Base-by-base conservation (phyloP, 257 asterid species). In the Echites panduratus region DNA sequence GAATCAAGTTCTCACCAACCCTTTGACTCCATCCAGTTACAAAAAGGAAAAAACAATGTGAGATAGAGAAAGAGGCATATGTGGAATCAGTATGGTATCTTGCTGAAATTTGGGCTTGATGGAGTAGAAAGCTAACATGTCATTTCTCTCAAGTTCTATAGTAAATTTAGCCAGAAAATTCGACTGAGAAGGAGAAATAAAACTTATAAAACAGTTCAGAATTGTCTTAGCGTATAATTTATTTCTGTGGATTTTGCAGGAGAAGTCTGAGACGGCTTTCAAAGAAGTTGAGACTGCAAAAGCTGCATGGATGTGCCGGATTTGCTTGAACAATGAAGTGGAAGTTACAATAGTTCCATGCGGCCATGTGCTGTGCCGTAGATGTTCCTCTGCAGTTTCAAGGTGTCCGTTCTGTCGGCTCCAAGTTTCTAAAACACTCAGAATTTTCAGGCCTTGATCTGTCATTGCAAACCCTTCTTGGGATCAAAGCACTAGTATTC, bases 231-330 rank as follows among this genome's bases (percentile, higher is more conserved):
- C n/a, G n/a, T 62, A 8, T 12, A 6, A 32, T 16, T 19, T 53
- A 62, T 38, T 44, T 40, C 41, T 68, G 6, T 8, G 79, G 59
- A 73, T 75, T 74, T 47, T 81, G 83, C 90, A 93, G 98, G 98
- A 93, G 72, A 93, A 84, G 79, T 87, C 70, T 20, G 97, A 93
- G 38, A 79, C 81, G 78, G 98, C 97, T 70, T 77, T 83, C 5
- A 93, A 89, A 85, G 98, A 93, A 85, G 97, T 97, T n/a, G 98
- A 93, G 53, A 89, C 90, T 57, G 96, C 98, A 47, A 93, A 93
- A 88, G 77, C 94, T 66, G 96, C 98, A 64, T 93, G 98, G 98
- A 80, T 87, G 10, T 93, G 98, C 77, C 84, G 98, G 78, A 90
- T 93, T 45, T 93, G 98, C 79, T 87, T 93, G 80, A 88, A 73